These are phyloP conservation scores for Colletotrichum spaethianum DNA, from an alignment of 2,329 filamentous ascomycete species.

Conservation along the genomic window DNA sequence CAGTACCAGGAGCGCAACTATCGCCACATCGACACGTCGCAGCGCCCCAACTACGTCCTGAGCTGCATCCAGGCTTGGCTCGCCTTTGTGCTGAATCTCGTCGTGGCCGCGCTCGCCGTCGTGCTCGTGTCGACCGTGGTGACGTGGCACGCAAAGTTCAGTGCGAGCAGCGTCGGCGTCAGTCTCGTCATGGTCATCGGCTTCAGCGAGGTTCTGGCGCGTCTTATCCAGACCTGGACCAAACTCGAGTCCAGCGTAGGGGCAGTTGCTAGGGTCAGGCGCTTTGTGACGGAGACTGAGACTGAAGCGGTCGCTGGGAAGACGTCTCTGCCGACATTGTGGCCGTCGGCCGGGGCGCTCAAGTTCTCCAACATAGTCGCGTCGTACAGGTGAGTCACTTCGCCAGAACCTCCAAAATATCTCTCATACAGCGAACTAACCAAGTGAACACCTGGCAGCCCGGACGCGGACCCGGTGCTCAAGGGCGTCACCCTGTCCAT, in stretches of 20 bases:
- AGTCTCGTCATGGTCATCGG: slow-evolving; percentile 36
- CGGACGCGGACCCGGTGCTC: not conserved
- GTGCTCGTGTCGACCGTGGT: slow-evolving; percentile 6
- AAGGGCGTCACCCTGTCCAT: slow-evolving; percentile 6
- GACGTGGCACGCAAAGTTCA: slow-evolving; percentile 47
- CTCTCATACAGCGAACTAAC: not conserved
- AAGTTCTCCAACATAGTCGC: slow-evolving; percentile 10
- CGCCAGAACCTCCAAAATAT: fast-evolving
- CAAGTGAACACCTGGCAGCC: not conserved
- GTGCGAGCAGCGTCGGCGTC: slow-evolving; percentile 46
- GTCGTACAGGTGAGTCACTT: slow-evolving; percentile 16
- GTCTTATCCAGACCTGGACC: slow-evolving; percentile 36
- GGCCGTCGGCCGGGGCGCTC: slow-evolving; percentile 14
- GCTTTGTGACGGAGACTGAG: slow-evolving; percentile 14
- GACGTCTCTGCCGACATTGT: not conserved
- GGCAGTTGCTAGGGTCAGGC: slow-evolving; percentile 12
- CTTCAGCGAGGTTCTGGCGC: slow-evolving; percentile 17
- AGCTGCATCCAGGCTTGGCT: slow-evolving; percentile 26
- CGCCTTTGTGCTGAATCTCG: slow-evolving; percentile 2
- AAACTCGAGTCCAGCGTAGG: slow-evolving; percentile 43
- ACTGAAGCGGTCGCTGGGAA: not conserved
- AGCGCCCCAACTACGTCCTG: slow-evolving; percentile 8
- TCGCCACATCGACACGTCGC: slow-evolving; percentile 3
- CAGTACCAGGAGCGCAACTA: slow-evolving; percentile 9
- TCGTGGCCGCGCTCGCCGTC: slow-evolving; percentile 19